Base-by-base conservation (phyloP, 129 eudicot species). In the Artemisia tridentata region DNA sequence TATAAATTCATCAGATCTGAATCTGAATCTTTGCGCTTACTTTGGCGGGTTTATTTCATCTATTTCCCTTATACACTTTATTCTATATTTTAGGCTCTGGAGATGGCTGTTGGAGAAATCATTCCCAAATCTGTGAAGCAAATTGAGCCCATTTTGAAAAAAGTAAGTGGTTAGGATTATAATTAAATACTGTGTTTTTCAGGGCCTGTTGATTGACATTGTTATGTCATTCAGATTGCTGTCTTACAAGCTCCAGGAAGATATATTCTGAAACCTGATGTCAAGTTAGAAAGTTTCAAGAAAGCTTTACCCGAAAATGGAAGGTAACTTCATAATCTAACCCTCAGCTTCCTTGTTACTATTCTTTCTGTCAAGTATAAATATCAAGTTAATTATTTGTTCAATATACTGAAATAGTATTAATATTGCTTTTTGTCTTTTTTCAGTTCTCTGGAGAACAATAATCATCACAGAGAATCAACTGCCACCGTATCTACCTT, bases 81-180 rank as follows among this genome's bases (percentile, higher is more conserved):
- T 60, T 43, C 19, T 69, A 31, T 67, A 65, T 71, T 73, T 43
- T 74, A 93, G 95, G 92, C 83, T 50, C 65, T 95, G 82, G 97
- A 95, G 88, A 95, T 81, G 80, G 92, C 93, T 78, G 76, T 87
- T 69, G 95, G 90, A 50, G 88, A 82, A 60, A 63, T 72, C 38
- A 21, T 88, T 74, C 95, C 96, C 56, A 90, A 72, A 81, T 88
- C 97, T 49, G 83, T 75, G 67, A 83, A 82, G 75, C 81, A 80
- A 75, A 90, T 93, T 67, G 97, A 87, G 83, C 91, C 97, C 55
- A 79, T 90, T 66, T 68, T 95, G 72, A 85, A 83, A 72, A 89
- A 88, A 52, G 99, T 90, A 77, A 72, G 95, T 78, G 13, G 49
- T n/a, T 12, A 25, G 7, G 27, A 0, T 49, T 65, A 47, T 72